Evolutionary conservation across 2,329 filamentous ascomycete species (phyloP).

Genomic region (Cadophora gregata): DNA sequence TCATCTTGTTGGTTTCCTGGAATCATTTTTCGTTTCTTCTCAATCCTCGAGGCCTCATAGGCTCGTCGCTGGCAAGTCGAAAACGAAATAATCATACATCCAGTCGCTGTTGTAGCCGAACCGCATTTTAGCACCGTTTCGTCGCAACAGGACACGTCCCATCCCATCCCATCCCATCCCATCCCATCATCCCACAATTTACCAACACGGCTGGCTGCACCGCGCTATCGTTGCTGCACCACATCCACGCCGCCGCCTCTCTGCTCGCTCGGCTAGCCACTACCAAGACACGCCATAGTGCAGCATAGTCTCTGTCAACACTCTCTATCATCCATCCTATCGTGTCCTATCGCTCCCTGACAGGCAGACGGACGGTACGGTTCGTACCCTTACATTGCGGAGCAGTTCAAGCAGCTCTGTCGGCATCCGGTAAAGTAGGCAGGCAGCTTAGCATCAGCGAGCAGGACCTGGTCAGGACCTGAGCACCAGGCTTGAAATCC

Average conservation of each 20-base stretch:
- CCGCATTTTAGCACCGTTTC: slow-evolving; percentile 3
- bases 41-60: slow-evolving; percentile 1
- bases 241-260: not conserved
- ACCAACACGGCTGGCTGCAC: slow-evolving; percentile 19
- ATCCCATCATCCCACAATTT: not conserved
- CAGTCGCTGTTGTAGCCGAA: slow-evolving; percentile 15
- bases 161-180: not conserved
- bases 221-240: not conserved
- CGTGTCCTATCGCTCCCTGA: not conserved
- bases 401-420: slow-evolving; percentile 2
- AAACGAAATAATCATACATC: not conserved
- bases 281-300: slow-evolving; percentile 7
- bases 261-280: slow-evolving; percentile 5
- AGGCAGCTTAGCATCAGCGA: not conserved
- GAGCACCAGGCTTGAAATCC: not conserved
- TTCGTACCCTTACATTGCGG: slow-evolving; percentile 9
- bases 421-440: not conserved
- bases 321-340: not conserved
- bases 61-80: not conserved
- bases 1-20: not conserved
- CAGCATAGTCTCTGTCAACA: not conserved
- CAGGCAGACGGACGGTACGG: slow-evolving; percentile 10
- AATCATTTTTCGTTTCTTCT: not conserved
- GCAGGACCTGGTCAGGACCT: not conserved
- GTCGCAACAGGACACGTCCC: not conserved